These are phyloP conservation scores for Ceratocystis colombiana DNA, from an alignment of 2,329 filamentous ascomycete species.

Conservation along the genomic window DNA sequence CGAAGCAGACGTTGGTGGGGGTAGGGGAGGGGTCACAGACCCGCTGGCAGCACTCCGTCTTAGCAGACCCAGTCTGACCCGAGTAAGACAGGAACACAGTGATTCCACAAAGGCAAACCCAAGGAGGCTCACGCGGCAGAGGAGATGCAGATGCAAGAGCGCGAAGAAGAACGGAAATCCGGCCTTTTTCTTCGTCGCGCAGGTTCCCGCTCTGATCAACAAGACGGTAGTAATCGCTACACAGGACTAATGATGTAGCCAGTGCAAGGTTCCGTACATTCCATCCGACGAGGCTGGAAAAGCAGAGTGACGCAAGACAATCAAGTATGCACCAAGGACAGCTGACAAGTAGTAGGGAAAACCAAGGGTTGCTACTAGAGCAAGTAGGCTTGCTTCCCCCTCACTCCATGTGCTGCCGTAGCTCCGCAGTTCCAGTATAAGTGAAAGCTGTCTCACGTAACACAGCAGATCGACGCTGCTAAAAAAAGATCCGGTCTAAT, in stretches of 20 bases:
- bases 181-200: neutral
- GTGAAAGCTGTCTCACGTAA: neutral
- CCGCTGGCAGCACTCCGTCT: conserved; percentile 4
- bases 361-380: neutral
- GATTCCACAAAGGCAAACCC: neutral
- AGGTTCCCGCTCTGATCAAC: neutral
- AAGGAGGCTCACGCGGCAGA: neutral
- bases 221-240: neutral
- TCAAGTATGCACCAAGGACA: neutral
- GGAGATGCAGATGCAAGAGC: neutral
- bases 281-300: neutral
- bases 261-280: neutral
- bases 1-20: too few relatives aligned
- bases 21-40: neutral
- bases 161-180: neutral
- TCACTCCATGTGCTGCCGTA: neutral
- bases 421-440: neutral
- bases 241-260: neutral
- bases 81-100: conserved; percentile 12
- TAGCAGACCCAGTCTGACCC: conserved; percentile 18
- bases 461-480: neutral
- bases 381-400: neutral
- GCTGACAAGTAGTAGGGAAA: neutral
- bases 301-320: neutral
- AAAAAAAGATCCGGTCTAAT: conserved; percentile 9